These are phyloP conservation scores for Solanum gandarillasii DNA, from an alignment of 257 asterid genomes.

Conservation along the genomic window DNA sequence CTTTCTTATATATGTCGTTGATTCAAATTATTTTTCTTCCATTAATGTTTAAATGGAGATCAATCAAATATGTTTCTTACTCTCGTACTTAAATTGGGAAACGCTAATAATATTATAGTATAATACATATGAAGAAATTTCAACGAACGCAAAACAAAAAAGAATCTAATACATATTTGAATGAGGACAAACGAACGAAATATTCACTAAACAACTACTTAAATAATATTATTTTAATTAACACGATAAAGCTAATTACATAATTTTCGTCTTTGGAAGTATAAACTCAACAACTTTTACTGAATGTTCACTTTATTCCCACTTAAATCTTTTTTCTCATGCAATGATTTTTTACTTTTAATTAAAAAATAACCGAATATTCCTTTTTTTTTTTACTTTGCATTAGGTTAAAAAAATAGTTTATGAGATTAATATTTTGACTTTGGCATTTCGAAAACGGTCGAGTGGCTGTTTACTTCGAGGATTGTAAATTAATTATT, in stretches of 20 bases:
- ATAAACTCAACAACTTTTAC: not conserved
- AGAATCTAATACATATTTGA: conserved; percentile 33
- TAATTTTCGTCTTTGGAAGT: conserved; percentile 2
- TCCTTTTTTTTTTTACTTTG: not conserved
- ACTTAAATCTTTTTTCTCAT: not conserved
- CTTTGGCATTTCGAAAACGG: conserved; percentile 18
- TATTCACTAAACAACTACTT: conserved; percentile 23
- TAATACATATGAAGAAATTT: not conserved
- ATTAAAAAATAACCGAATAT: not conserved
- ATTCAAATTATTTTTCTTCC: not conserved
- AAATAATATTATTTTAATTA: conserved; percentile 13
- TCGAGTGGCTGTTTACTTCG: conserved; percentile 6
- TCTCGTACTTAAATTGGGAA: not conserved
- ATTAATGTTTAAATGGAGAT: not conserved
- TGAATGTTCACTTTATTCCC: not conserved
- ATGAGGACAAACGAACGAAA: conserved; percentile 36
- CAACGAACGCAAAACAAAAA: not conserved
- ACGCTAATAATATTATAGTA: not conserved
- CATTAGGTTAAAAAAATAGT: not conserved
- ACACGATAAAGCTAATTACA: conserved; percentile 16
- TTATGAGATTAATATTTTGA: conserved; percentile 1
- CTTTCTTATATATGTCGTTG: too few relatives aligned
- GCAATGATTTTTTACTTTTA: not conserved
- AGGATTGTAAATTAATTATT: not conserved
- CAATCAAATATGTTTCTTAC: not conserved